Conservation (phyloP, 2,329 filamentous ascomycete genomes). For the Aspergillus latus region DNA sequence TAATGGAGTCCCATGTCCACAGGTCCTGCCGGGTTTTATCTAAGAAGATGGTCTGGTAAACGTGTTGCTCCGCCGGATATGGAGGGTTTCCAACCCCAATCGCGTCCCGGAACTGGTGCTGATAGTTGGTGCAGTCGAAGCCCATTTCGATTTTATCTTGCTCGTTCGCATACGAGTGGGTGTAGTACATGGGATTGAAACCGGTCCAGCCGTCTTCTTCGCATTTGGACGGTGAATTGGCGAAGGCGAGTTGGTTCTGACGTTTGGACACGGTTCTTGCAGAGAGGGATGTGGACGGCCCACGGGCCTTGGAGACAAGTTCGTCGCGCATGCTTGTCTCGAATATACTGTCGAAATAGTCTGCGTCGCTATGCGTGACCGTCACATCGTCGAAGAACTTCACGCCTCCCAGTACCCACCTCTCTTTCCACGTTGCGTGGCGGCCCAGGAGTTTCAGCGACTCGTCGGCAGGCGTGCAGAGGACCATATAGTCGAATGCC, state of each 20-base stretch:
- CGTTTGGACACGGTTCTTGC: constrained; percentile 38
- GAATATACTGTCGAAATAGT: constrained; percentile 60
- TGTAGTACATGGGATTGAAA: constrained; percentile 63
- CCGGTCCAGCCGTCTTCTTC: constrained; percentile 37
- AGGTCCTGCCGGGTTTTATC: constrained; percentile 57
- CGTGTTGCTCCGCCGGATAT: constrained; percentile 56
- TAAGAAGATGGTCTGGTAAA: constrained; percentile 68
- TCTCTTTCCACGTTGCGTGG: constrained; percentile 60
- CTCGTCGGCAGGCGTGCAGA: constrained; percentile 58
- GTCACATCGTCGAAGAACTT: constrained; percentile 64
- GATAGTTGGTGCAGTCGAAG: constrained; percentile 75
- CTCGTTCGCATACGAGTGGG: constrained; percentile 56
- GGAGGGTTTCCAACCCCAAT: constrained; percentile 27
- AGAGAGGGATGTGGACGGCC: background rate
- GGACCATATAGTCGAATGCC: constrained; percentile 57
- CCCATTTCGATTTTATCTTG: constrained; percentile 60
- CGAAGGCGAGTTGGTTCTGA: constrained; percentile 49
- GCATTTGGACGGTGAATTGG: constrained; percentile 35
- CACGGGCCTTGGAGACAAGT: constrained; percentile 27
- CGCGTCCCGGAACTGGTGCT: constrained; percentile 63
- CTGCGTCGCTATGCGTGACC: constrained; percentile 58
- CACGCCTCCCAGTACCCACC: constrained; percentile 68
- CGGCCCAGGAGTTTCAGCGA: constrained; percentile 55
- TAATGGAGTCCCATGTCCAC: constrained; percentile 59
- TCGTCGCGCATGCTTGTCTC: constrained; percentile 54